Conservation (phyloP, 805 yeast genomes). For the Torulaspora microellipsoides region DNA sequence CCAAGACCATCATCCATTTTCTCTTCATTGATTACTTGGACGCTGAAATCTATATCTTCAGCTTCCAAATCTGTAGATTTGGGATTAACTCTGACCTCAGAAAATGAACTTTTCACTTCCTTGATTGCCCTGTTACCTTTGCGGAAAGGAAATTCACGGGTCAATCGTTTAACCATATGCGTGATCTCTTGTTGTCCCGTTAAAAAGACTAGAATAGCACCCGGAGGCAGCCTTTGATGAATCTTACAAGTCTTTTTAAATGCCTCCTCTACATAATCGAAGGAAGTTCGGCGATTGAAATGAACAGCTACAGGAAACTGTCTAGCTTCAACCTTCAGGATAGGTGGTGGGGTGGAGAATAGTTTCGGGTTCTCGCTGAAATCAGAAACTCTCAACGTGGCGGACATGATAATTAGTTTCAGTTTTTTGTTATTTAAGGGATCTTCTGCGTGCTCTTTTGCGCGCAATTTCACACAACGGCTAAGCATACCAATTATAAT, state of each 20-base stretch:
- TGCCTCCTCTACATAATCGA: constrained; percentile 81
- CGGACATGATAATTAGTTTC: constrained; percentile 92
- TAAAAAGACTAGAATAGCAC: constrained; percentile 85
- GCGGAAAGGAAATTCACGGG: constrained; percentile 60
- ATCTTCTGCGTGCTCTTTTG: constrained; percentile 45
- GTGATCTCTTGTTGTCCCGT: constrained; percentile 94
- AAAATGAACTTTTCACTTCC: constrained; percentile 33
- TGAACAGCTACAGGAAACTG: constrained; percentile 92
- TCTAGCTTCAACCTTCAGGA: constrained; percentile 84
- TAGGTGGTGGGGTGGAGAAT: constrained; percentile 75
- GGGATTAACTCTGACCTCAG: constrained; percentile 48
- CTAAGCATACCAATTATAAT: constrained; percentile 92
- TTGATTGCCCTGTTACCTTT: constrained; percentile 14
- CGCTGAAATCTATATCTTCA: constrained; percentile 80
- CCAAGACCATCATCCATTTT: constrained; percentile 32
- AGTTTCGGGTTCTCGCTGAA: constrained; percentile 76
- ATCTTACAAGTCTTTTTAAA: constrained; percentile 80
- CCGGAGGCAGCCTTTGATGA: constrained; percentile 82
- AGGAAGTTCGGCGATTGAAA: constrained; percentile 74
- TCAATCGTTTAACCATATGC: constrained; percentile 63
- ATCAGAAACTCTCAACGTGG: constrained; percentile 89
- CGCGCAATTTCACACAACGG: constrained; percentile 72
- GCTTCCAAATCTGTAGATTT: constrained; percentile 71
- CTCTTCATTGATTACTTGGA: constrained; percentile 35
- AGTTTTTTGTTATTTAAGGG: constrained; percentile 53